Evolutionary conservation across 768 basidiomycete species (phyloP), one percentile per base, ranked within the genome.

Genomic region (Pulveroboletus ravenelii): DNA sequence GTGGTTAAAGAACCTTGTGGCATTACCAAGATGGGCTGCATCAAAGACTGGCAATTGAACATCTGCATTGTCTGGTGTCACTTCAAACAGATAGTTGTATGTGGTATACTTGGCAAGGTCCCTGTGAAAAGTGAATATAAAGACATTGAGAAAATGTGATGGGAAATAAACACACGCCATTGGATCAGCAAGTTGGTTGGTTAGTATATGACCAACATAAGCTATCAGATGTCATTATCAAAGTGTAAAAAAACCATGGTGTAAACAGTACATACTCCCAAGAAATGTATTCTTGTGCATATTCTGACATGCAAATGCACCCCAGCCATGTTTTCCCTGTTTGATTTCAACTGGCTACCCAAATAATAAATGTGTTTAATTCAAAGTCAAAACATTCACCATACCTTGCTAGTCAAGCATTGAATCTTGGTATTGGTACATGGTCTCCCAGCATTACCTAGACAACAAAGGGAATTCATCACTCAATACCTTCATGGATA

Each of bases 1-100:
- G 46, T 75, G 73, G 53, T 79, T 79, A 2, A 79, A 52, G 47
- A 70, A 79, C 30, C 78, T 64, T 0, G 71, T 75, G 38, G 70
- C 62, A 60, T 80, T 78, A 0, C 78, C 76, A 10, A 72, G 50
- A 10, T 56, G 49, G n/a, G 68, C 69, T 18, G 77, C 73, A 63
- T 80, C 78, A 36, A 59, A 47, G 36, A 59, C 9, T 8, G 30
- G 32, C 1, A 50, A 10, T 0, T 32, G 5, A 2, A n/a, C 1
- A 2, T 34, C 27, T 6, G 9, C 10, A 6, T 0, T 10, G 0
- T 49, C 41, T 31, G 20, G 32, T 51, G 37, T 48, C 23, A 54
- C 17, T 3, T 60, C 62, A 53, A 75, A 75, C 15, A 66, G 38
- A 47, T 75, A 75, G 51, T 75, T 76, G 25, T 57, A 58, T 2